These are phyloP conservation scores for Rhinocladiella similis DNA, from an alignment of 2,329 filamentous ascomycete genomes.

Conservation along the genomic window DNA sequence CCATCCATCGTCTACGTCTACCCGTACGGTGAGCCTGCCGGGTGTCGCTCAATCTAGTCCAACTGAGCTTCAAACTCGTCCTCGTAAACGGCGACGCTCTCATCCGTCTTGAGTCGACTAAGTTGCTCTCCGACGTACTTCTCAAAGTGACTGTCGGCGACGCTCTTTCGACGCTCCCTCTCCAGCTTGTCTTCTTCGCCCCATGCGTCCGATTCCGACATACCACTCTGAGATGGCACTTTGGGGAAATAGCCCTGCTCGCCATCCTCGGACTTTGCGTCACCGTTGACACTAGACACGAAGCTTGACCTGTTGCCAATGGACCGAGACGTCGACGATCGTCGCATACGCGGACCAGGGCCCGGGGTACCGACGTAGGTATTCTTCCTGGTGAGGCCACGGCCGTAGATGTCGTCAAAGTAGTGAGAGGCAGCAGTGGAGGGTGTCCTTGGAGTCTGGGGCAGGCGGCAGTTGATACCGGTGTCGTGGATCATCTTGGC, in stretches of 20 bases:
- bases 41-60: conserved; percentile 42
- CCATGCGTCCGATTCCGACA: conserved; percentile 24
- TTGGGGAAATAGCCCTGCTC: conserved; percentile 41
- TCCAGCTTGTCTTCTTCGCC: conserved; percentile 27
- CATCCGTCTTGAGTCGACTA: conserved; percentile 63
- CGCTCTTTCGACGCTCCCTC: conserved; percentile 41
- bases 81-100: conserved; percentile 51
- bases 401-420: conserved; percentile 85
- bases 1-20: too few species aligned
- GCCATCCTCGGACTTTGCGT: conserved; percentile 50
- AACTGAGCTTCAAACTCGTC: conserved; percentile 64
- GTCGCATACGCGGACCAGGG: conserved; percentile 41
- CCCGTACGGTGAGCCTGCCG: too few species aligned
- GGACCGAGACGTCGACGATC: conserved; percentile 66
- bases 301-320: conserved; percentile 78
- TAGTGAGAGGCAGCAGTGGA: conserved; percentile 83
- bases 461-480: conserved; percentile 84
- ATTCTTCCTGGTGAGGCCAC: conserved; percentile 44
- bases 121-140: conserved; percentile 82
- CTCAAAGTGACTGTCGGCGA: conserved; percentile 71
- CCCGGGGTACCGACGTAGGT: conserved; percentile 20
- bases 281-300: conserved; percentile 40
- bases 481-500: conserved; percentile 98
- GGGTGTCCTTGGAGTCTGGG: conserved; percentile 88
- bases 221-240: neutral